Evolutionary conservation across 805 yeast genomes (phyloP).

Genomic region (Ogataea corticis): DNA sequence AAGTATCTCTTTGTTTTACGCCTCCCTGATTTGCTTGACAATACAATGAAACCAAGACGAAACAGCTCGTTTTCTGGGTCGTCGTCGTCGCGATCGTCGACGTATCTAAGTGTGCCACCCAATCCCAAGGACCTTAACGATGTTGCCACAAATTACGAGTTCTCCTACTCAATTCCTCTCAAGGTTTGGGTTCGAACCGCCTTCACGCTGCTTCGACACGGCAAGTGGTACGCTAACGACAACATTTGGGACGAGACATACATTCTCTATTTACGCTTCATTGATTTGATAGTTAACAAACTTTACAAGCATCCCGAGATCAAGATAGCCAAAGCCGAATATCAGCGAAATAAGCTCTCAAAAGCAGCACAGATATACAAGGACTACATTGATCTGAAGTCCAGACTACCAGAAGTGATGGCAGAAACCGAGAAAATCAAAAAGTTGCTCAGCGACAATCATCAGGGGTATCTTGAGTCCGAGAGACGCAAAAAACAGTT

Average conservation of each 20-base stretch:
- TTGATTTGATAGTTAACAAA: constrained; percentile 54
- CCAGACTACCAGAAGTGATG: constrained; percentile 29
- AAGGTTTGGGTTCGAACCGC: constrained; percentile 58
- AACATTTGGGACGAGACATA: constrained; percentile 51
- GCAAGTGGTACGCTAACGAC: constrained; percentile 44
- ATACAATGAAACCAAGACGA: constrained; percentile 11
- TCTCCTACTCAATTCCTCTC: constrained; percentile 50
- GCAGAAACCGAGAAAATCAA: constrained; percentile 34
- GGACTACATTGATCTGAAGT: constrained; percentile 26
- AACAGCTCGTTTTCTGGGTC: constrained; percentile 20
- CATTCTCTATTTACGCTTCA: constrained; percentile 55
- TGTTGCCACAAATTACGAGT: constrained; percentile 57
- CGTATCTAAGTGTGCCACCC: constrained; percentile 20
- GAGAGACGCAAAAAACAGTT: constrained; percentile 24
- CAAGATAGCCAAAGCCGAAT: constrained; percentile 24
- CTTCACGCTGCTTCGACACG: constrained; percentile 46
- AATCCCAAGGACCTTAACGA: constrained; percentile 39
- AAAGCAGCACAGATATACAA: constrained; percentile 27
- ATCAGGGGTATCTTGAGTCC: constrained; percentile 23
- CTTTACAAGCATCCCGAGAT: constrained; percentile 49
- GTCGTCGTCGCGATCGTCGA: constrained; percentile 16
- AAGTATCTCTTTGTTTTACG: too few relatives aligned
- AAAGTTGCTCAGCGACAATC: constrained; percentile 26
- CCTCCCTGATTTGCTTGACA: too few relatives aligned
- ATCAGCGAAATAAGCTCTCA: constrained; percentile 22